Evolutionary conservation across 2,329 filamentous ascomycete species (phyloP).

Genomic region (Talaromyces albobiverticillius): DNA sequence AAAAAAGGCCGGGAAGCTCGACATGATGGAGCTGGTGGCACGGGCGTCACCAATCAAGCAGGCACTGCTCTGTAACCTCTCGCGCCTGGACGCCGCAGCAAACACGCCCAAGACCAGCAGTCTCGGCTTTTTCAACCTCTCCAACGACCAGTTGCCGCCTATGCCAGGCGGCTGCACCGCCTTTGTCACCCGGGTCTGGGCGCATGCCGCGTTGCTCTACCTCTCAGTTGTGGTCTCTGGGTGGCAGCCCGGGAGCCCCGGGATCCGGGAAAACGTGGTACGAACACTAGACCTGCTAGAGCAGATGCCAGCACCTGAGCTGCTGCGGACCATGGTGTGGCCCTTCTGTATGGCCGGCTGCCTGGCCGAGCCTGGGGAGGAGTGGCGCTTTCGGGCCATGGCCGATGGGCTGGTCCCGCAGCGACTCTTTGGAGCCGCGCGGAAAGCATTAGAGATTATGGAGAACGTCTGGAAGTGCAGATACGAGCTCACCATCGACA

Average conservation of each 20-base stretch:
- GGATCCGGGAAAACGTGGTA: not conserved
- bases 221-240: slow-evolving; percentile 4
- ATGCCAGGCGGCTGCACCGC: not conserved
- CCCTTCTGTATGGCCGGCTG: slow-evolving; percentile 31
- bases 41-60: not conserved
- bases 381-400: slow-evolving; percentile 21
- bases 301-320: slow-evolving; percentile 16
- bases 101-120: not conserved
- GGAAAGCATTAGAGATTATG: slow-evolving; percentile 33
- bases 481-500: not conserved
- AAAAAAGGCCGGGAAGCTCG: slow-evolving; percentile 21
- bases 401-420: slow-evolving; percentile 18
- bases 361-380: slow-evolving; percentile 17
- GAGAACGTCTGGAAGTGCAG: slow-evolving; percentile 30
- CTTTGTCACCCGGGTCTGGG: not conserved
- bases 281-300: not conserved
- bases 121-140: not conserved
- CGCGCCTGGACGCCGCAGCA: not conserved
- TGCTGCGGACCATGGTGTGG: slow-evolving; percentile 29
- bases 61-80: not conserved
- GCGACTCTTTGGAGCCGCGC: slow-evolving; percentile 23
- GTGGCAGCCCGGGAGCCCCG: not conserved
- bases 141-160: not conserved
- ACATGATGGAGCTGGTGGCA: slow-evolving; percentile 2
- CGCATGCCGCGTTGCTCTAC: slow-evolving; percentile 5